phyloP scores from a whole-genome alignment of 2,329 filamentous ascomycete species.

The Hypoxylon sp. region DNA sequence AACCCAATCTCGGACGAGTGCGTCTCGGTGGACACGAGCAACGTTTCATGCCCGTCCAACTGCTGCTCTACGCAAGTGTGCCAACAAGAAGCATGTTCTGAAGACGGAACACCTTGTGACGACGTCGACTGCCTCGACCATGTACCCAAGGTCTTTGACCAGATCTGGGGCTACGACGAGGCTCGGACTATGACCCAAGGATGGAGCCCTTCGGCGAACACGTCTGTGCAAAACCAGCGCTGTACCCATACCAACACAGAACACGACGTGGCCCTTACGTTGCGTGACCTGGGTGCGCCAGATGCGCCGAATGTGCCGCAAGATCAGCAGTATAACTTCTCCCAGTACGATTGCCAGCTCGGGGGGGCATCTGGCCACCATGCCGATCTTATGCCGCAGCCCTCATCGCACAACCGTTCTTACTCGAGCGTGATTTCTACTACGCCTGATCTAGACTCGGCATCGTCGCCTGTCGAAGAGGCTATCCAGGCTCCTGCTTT shows the following conservation, averaged over 20 bases:
- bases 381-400: constrained; percentile 7
- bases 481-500: background rate
- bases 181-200: constrained; percentile 17
- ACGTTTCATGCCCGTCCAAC: constrained; percentile 37
- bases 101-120: constrained; percentile 40
- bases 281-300: constrained; percentile 41
- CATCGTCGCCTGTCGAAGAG: constrained; percentile 4
- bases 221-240: constrained; percentile 14
- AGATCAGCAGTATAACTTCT: constrained; percentile 23
- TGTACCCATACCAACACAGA: constrained; percentile 38
- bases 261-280: constrained; percentile 42
- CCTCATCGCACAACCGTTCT: constrained; percentile 16
- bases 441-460: constrained; percentile 15
- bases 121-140: constrained; percentile 39
- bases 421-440: constrained; percentile 20
- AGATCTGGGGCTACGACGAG: constrained; percentile 31
- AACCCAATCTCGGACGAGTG: constrained; percentile 32
- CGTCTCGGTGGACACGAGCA: constrained; percentile 37
- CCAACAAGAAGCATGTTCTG: constrained; percentile 42
- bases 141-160: constrained; percentile 14
- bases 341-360: constrained; percentile 29
- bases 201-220: constrained; percentile 22
- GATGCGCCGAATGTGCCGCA: constrained; percentile 17
- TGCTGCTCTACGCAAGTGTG: constrained; percentile 39
- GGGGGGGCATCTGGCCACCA: constrained; percentile 21